phyloP scores from a whole-genome alignment of 495 filamentous ascomycete species.

The Neurospora sp. region DNA sequence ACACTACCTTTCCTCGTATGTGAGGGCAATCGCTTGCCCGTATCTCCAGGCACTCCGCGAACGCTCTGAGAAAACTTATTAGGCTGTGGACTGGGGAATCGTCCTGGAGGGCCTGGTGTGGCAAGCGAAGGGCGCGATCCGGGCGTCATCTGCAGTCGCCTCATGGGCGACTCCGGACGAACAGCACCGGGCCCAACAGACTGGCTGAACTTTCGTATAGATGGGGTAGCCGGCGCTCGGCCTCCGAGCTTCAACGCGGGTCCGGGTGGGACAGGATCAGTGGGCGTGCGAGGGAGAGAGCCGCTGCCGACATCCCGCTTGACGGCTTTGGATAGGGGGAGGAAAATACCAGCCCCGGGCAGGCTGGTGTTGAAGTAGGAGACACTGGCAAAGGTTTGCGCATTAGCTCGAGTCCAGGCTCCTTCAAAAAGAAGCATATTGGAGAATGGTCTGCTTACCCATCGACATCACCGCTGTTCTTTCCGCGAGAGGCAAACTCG shows the following conservation, averaged over 20 bases:
- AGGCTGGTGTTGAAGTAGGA: conserved; percentile 76
- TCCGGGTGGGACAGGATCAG: conserved; percentile 46
- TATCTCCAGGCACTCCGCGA: conserved; percentile 46
- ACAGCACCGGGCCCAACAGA: conserved; percentile 73
- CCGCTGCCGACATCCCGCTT: conserved; percentile 50
- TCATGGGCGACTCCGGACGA: conserved; percentile 73
- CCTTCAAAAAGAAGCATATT: not conserved
- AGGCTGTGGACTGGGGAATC: conserved; percentile 58
- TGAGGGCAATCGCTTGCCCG: conserved; percentile 38
- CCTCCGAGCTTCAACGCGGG: conserved; percentile 39
- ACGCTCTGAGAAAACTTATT: conserved; percentile 57
- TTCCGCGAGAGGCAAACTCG: conserved; percentile 73
- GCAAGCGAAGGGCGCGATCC: conserved; percentile 44
- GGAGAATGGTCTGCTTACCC: conserved; percentile 48
- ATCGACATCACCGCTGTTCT: conserved; percentile 95
- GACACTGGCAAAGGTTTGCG: conserved; percentile 34
- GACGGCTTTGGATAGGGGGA: conserved; percentile 76
- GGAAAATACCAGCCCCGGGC: conserved; percentile 83
- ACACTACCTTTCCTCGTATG: conserved; percentile 40
- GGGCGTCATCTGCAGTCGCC: conserved; percentile 50
- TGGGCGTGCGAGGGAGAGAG: conserved; percentile 58
- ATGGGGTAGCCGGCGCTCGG: conserved; percentile 57
- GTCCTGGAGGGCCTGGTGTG: conserved; percentile 33
- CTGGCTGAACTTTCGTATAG: conserved; percentile 65
- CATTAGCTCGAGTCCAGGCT: not conserved